Evolutionary conservation across 495 filamentous ascomycete species (phyloP).

Genomic region (Daldinia loculata): DNA sequence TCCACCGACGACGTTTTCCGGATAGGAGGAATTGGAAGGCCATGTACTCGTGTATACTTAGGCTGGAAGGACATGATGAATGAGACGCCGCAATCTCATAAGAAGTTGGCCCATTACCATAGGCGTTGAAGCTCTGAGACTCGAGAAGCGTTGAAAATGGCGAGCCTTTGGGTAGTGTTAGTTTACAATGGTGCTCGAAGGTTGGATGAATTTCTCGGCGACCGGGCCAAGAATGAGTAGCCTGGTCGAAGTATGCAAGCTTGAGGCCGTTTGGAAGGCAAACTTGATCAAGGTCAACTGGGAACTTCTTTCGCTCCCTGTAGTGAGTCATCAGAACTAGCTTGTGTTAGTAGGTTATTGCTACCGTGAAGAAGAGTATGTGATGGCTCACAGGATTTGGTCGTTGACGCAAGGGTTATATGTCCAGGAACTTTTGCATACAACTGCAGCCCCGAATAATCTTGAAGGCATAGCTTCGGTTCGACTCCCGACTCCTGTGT

Average conservation of each 20-base stretch:
- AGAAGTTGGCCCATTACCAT: constrained; percentile 55
- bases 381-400: constrained; percentile 46
- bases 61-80: constrained; percentile 54
- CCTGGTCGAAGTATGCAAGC: constrained; percentile 41
- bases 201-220: constrained; percentile 35
- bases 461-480: constrained; percentile 38
- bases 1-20: constrained; percentile 58
- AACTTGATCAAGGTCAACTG: constrained; percentile 45
- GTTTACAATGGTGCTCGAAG: constrained; percentile 52
- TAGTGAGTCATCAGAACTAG: constrained; percentile 47
- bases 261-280: constrained; percentile 46
- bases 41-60: constrained; percentile 60
- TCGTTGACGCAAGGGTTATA: constrained; percentile 45
- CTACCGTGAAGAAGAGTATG: constrained; percentile 2
- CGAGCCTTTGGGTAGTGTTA: constrained; percentile 43
- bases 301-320: constrained; percentile 42
- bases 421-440: constrained; percentile 17
- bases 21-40: constrained; percentile 57
- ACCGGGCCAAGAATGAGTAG: constrained; percentile 46
- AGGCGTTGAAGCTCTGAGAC: constrained; percentile 23
- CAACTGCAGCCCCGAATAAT: constrained; percentile 36
- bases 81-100: constrained; percentile 64
- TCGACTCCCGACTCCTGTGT: constrained; percentile 2
- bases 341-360: constrained; percentile 12
- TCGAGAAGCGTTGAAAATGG: constrained; percentile 46